Percentiles rank a stretch among this genome's conserved stretches.
phyloP scores from a whole-genome alignment of 2,329 filamentous ascomycete genomes.

The Mycocentrospora acerina region DNA sequence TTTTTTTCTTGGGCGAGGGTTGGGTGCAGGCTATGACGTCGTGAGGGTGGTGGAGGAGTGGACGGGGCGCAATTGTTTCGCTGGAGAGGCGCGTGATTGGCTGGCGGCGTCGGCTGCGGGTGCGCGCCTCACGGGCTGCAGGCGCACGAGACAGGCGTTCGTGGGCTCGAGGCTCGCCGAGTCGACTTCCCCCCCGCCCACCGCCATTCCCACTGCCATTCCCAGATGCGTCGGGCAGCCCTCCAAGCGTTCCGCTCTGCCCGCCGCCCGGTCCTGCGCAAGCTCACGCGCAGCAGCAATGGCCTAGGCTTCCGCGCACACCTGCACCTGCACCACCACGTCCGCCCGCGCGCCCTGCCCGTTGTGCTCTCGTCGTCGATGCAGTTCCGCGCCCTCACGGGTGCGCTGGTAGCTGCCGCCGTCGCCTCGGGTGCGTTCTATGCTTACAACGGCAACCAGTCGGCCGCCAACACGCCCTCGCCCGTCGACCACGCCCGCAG shows the following conservation, averaged over 20 bases:
- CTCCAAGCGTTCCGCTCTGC: constrained; percentile 68
- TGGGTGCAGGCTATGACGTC: constrained; percentile 22
- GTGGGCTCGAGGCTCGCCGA: too few species aligned
- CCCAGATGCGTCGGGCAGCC: constrained; percentile 72
- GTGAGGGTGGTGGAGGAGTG: constrained; percentile 10
- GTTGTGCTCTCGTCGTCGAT: constrained; percentile 67
- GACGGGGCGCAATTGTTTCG: constrained; percentile 5
- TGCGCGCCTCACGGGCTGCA: too few species aligned
- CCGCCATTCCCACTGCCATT: constrained; percentile 10
- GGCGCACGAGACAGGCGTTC: too few species aligned
- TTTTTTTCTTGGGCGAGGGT: constrained; percentile 5
- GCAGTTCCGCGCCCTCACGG: constrained; percentile 69
- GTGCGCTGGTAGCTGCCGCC: constrained; percentile 68
- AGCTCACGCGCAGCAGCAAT: constrained; percentile 56
- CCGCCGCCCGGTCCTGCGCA: constrained; percentile 64
- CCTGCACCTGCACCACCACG: constrained; percentile 41
- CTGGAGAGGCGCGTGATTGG: constrained; percentile 14
- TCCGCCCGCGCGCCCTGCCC: constrained; percentile 42
- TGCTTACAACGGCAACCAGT: constrained; percentile 57
- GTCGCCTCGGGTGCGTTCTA: constrained; percentile 76
- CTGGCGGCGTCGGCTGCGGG: background rate
- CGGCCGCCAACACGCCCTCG: constrained; percentile 22
- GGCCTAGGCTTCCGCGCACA: constrained; percentile 51
- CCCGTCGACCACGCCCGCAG: constrained; percentile 32
- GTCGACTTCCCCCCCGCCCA: too few species aligned